Evolutionary conservation across 164 flowering plant genomes (phyloP).

Genomic region (Hamamelis virginiana): DNA sequence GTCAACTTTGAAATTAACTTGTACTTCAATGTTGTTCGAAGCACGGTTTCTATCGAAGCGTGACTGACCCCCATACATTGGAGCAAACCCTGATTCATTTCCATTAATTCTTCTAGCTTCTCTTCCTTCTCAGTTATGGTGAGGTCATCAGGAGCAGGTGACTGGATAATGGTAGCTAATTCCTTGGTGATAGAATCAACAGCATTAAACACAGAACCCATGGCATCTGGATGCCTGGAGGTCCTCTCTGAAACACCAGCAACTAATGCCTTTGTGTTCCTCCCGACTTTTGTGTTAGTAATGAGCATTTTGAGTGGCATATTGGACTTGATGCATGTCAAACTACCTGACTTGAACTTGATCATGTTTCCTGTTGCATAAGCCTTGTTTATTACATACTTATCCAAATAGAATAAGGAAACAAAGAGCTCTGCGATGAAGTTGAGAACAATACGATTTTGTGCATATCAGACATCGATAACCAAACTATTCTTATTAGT

Average conservation of each 20-base stretch:
- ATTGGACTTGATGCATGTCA: constrained; percentile 59
- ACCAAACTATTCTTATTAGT: no score
- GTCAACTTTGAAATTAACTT: constrained; percentile 85
- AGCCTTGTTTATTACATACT: constrained; percentile 1
- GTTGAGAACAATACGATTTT: no score
- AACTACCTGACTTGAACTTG: constrained; percentile 71
- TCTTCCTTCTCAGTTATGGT: constrained; percentile 74
- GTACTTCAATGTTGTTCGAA: constrained; percentile 79
- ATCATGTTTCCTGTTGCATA: constrained; percentile 79
- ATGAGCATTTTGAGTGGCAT: constrained; percentile 82
- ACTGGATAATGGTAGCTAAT: constrained; percentile 60
- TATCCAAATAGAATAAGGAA: neutral
- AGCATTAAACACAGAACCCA: constrained; percentile 77
- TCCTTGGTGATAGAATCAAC: constrained; percentile 91
- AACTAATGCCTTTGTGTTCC: constrained; percentile 95
- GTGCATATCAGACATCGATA: no score
- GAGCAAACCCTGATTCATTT: constrained; percentile 98
- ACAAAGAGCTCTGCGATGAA: neutral
- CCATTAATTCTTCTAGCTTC: constrained; percentile 82
- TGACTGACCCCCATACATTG: constrained; percentile 98
- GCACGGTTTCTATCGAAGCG: constrained; percentile 82
- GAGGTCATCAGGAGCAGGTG: constrained; percentile 56
- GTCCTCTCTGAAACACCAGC: constrained; percentile 90
- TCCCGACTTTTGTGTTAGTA: constrained; percentile 90
- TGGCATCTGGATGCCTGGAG: constrained; percentile 69